A percentile compares a stretch with the other conserved stretches of the same genome.
Evolutionary conservation across 108 stramenopile species (phyloP).

Genomic region (Parietichytrium sp.): DNA sequence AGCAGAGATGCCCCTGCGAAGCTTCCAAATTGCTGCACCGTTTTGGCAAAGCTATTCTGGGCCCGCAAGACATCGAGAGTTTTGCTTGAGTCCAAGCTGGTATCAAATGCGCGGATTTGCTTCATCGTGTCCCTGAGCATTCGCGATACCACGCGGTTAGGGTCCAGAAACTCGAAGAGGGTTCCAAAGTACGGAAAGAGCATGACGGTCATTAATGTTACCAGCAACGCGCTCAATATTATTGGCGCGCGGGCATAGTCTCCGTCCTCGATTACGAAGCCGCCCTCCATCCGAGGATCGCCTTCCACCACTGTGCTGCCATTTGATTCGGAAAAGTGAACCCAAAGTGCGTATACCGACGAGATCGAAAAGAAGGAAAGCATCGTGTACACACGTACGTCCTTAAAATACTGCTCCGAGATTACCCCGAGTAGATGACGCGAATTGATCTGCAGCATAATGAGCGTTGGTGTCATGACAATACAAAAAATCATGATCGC

Average conservation of each 20-base stretch:
- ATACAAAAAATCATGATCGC: slow-evolving; percentile 21
- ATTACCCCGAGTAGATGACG: slow-evolving; percentile 21
- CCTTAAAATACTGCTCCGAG: slow-evolving; percentile 2
- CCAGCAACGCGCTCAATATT: neutral
- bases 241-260: too few relatives aligned
- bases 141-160: neutral
- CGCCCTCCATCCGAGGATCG: neutral
- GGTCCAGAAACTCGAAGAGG: slow-evolving; percentile 27
- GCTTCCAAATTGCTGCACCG: neutral
- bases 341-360: neutral
- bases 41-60: neutral
- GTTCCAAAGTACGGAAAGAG: neutral
- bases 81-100: neutral
- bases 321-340: too few relatives aligned
- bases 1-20: neutral
- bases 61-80: neutral
- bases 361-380: neutral
- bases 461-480: slow-evolving; percentile 11
- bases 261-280: too few relatives aligned
- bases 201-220: neutral
- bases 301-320: too few relatives aligned
- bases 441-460: slow-evolving; percentile 33
- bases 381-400: neutral
- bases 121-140: neutral
- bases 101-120: too few relatives aligned